Evolutionary conservation across 495 filamentous ascomycete genomes (phyloP).

Genomic region (Chaetomium fimeti): DNA sequence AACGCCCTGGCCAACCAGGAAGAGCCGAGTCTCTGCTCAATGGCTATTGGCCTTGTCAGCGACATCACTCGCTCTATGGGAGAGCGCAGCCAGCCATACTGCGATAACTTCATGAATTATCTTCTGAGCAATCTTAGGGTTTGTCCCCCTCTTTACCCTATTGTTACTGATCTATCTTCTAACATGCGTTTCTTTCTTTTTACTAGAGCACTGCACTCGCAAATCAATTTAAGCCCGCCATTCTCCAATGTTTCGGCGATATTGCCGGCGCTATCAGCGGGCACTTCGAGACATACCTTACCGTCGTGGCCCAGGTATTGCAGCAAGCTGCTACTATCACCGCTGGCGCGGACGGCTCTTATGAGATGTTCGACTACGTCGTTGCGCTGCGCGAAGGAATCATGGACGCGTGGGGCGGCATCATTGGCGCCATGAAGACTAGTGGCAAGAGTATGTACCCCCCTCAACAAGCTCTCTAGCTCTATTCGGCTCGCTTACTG

Average conservation of each 20-base stretch:
- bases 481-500: slow-evolving; percentile 20
- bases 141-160: slow-evolving; percentile 36
- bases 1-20: slow-evolving; percentile 93
- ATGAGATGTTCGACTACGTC: slow-evolving; percentile 95
- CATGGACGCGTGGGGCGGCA: slow-evolving; percentile 98
- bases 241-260: slow-evolving; percentile 96
- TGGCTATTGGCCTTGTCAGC: slow-evolving; percentile 96
- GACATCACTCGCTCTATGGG: slow-evolving; percentile 91
- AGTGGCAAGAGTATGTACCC: slow-evolving; percentile 64
- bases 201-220: slow-evolving; percentile 66
- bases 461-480: background rate
- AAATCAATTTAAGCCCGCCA: slow-evolving; percentile 97
- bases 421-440: slow-evolving; percentile 86
- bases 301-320: slow-evolving; percentile 87
- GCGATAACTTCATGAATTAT: slow-evolving; percentile 96
- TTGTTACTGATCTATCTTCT: background rate
- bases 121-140: slow-evolving; percentile 86
- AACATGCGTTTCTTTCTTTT: slow-evolving; percentile 29
- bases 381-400: slow-evolving; percentile 93
- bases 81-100: slow-evolving; percentile 85
- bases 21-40: slow-evolving; percentile 86
- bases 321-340: slow-evolving; percentile 86
- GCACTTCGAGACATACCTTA: slow-evolving; percentile 87
- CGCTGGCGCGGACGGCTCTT: slow-evolving; percentile 64
- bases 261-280: slow-evolving; percentile 94